Evolutionary conservation across 768 basidiomycete genomes (phyloP).

Genomic region (Auricularia heimuer): DNA sequence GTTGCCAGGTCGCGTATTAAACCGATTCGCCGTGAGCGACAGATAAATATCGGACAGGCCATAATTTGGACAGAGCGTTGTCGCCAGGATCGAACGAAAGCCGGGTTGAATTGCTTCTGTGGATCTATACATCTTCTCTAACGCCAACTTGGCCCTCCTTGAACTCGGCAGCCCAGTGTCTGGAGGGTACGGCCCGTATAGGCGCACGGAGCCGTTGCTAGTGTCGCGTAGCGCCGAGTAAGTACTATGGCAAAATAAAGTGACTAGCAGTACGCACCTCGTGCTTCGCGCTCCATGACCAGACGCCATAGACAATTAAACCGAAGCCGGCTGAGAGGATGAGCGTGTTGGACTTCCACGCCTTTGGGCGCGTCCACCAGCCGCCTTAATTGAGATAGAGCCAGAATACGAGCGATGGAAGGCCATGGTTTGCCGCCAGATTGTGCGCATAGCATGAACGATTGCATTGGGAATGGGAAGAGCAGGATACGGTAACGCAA

Average conservation of each 20-base stretch:
- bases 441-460: too few relatives aligned
- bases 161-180: constrained; percentile 26
- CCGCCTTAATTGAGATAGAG: constrained; percentile 46
- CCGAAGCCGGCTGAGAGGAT: constrained; percentile 62
- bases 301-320: constrained; percentile 54
- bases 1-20: too few relatives aligned
- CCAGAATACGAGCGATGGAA: background rate
- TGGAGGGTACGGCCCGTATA: constrained; percentile 65
- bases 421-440: too few relatives aligned
- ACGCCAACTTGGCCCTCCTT: background rate
- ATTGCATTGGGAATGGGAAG: too few relatives aligned
- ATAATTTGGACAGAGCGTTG: too few relatives aligned
- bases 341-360: constrained; percentile 82
- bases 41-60: too few relatives aligned
- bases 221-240: constrained; percentile 17
- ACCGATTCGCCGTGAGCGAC: too few relatives aligned
- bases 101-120: background rate
- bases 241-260: background rate
- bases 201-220: constrained; percentile 56
- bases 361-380: constrained; percentile 89
- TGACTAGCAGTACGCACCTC: constrained; percentile 46
- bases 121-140: background rate
- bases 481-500: background rate
- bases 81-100: background rate
- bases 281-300: constrained; percentile 62